Evolutionary conservation across 2,329 filamentous ascomycete genomes (phyloP).

Genomic region (Penicillium sp.): DNA sequence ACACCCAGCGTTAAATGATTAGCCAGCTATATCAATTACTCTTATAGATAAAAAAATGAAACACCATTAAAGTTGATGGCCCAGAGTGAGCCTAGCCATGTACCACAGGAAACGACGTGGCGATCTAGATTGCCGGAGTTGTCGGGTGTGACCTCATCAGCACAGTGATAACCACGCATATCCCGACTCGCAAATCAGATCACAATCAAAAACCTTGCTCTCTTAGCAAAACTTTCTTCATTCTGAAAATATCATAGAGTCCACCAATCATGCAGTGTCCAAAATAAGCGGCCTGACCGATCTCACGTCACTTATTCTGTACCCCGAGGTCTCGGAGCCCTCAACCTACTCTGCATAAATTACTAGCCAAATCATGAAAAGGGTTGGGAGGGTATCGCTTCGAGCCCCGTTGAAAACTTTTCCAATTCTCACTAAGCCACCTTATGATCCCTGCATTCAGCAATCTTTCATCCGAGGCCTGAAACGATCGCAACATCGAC

Average conservation of each 20-base stretch:
- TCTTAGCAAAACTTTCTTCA: background rate
- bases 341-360: background rate
- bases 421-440: background rate
- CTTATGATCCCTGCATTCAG: background rate
- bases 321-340: background rate
- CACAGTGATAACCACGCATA: background rate
- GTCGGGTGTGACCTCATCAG: conserved; percentile 13
- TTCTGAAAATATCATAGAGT: background rate
- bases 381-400: background rate
- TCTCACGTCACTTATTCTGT: background rate
- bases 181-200: background rate
- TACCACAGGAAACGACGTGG: background rate
- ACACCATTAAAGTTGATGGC: background rate
- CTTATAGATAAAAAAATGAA: background rate
- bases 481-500: background rate
- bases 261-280: background rate
- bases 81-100: background rate
- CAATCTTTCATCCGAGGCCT: background rate
- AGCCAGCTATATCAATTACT: background rate
- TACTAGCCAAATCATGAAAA: background rate
- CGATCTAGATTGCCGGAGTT: background rate
- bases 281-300: background rate
- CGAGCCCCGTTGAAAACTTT: background rate
- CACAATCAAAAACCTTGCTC: background rate
- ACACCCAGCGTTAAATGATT: conserved; percentile 14